Conservation (phyloP, 331 rosid genomes). For the Dryas integrifolia region DNA sequence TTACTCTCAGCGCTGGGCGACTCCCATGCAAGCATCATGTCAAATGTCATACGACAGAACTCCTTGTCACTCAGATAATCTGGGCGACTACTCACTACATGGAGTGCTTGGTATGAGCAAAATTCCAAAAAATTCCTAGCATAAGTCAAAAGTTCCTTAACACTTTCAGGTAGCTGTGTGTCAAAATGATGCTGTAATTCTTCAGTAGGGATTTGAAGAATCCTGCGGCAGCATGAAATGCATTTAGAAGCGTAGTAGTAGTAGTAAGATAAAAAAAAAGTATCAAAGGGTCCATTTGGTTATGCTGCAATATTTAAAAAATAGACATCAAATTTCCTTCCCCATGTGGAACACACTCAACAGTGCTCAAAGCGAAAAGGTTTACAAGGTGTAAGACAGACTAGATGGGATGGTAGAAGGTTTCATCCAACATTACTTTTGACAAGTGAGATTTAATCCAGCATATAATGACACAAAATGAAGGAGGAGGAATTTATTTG, state of each 20-base stretch:
- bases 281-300: neutral
- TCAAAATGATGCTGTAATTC: conserved; percentile 70
- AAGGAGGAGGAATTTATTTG: neutral
- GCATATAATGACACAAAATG: neutral
- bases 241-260: conserved; percentile 2
- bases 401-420: too few species aligned
- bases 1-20: conserved; percentile 55
- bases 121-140: conserved; percentile 72
- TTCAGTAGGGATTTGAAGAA: conserved; percentile 54
- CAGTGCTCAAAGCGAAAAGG: too few species aligned
- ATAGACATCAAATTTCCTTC: too few species aligned
- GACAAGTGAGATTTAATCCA: too few species aligned
- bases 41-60: conserved; percentile 65
- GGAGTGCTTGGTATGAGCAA: conserved; percentile 67
- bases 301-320: neutral
- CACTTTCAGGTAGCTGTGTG: conserved; percentile 55
- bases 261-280: neutral
- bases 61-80: conserved; percentile 60
- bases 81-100: conserved; percentile 30
- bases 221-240: conserved; percentile 39
- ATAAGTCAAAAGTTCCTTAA: conserved; percentile 59
- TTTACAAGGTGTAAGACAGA: too few species aligned
- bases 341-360: too few species aligned
- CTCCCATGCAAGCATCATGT: conserved; percentile 98
- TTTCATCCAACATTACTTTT: too few species aligned